These are phyloP conservation scores for Geotrichum reessii DNA, from an alignment of 1,139 yeast genomes.

Conservation along the genomic window DNA sequence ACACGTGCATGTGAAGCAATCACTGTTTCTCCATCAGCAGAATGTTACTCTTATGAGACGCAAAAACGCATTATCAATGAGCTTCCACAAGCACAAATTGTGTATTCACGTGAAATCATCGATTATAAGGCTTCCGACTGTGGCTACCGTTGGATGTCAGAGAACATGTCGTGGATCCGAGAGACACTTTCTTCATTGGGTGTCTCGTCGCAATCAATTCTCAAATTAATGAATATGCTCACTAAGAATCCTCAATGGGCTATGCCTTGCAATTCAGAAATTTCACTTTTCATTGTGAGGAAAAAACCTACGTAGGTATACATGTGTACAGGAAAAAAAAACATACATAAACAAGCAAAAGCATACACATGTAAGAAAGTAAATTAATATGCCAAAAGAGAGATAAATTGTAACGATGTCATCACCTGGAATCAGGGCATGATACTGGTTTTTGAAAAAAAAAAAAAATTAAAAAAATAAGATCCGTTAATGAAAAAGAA, in stretches of 20 bases:
- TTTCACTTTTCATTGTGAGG: constrained; percentile 24
- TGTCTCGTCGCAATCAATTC: constrained; percentile 18
- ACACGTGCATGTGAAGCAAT: constrained; percentile 27
- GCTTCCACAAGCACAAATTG: constrained; percentile 21
- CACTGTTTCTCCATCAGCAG: constrained; percentile 25
- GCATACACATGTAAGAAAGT: too few relatives aligned
- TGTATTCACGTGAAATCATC: constrained; percentile 17
- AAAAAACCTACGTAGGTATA: constrained; percentile 9
- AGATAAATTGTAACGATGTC: too few relatives aligned
- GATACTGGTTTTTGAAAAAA: too few relatives aligned
- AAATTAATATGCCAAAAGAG: too few relatives aligned
- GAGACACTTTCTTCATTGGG: constrained; percentile 18
- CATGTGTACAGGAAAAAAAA: too few relatives aligned
- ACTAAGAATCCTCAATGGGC: constrained; percentile 21
- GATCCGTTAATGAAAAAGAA: too few relatives aligned
- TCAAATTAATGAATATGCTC: constrained; percentile 23
- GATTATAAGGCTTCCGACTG: constrained; percentile 23
- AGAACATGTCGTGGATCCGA: constrained; percentile 26
- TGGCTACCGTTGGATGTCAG: constrained; percentile 27
- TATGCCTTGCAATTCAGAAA: constrained; percentile 19
- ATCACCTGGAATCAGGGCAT: too few relatives aligned
- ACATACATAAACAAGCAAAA: background rate
- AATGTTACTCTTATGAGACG: constrained; percentile 18
- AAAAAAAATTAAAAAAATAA: background rate
- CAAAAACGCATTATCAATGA: constrained; percentile 19